Conservation (phyloP, 805 yeast species). For the Torulaspora microellipsoides region DNA sequence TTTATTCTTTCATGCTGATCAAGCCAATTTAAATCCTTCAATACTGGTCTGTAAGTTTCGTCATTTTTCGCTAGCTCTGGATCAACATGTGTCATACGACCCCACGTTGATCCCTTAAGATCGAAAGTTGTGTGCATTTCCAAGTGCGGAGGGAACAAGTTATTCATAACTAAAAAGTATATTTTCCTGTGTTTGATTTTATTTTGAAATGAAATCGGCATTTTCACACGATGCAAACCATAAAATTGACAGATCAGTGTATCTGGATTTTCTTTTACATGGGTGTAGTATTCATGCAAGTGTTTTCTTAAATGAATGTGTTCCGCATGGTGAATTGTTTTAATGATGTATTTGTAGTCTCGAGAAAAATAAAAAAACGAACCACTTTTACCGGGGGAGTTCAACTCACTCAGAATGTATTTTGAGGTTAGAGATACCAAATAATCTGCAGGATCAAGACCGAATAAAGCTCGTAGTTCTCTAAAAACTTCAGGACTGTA, state of each 20-base stretch:
- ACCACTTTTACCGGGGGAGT: slow-evolving; percentile 96
- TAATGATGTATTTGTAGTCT: slow-evolving; percentile 90
- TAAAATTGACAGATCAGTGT: slow-evolving; percentile 93
- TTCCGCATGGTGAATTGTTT: slow-evolving; percentile 91
- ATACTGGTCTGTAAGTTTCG: slow-evolving; percentile 41
- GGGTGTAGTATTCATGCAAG: slow-evolving; percentile 70
- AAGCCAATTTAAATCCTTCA: slow-evolving; percentile 88
- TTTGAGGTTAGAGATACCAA: slow-evolving; percentile 87
- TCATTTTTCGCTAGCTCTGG: slow-evolving; percentile 21
- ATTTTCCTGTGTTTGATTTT: slow-evolving; percentile 57
- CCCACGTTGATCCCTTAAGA: slow-evolving; percentile 88
- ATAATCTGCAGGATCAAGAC: slow-evolving; percentile 94
- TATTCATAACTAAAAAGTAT: slow-evolving; percentile 94
- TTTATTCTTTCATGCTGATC: slow-evolving; percentile 58
- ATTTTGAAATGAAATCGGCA: slow-evolving; percentile 54
- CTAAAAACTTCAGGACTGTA: slow-evolving; percentile 93
- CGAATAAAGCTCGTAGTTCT: slow-evolving; percentile 72
- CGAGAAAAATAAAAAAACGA: slow-evolving; percentile 93
- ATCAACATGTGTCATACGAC: slow-evolving; percentile 51
- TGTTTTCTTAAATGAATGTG: slow-evolving; percentile 76
- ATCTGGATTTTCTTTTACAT: slow-evolving; percentile 78
- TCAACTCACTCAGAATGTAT: slow-evolving; percentile 84
- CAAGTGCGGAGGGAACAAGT: slow-evolving; percentile 88
- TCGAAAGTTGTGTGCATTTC: slow-evolving; percentile 84
- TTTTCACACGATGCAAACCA: slow-evolving; percentile 88